Evolutionary conservation across 73 alveolate genomes (phyloP).

Genomic region (Paramecium biaurelia): DNA sequence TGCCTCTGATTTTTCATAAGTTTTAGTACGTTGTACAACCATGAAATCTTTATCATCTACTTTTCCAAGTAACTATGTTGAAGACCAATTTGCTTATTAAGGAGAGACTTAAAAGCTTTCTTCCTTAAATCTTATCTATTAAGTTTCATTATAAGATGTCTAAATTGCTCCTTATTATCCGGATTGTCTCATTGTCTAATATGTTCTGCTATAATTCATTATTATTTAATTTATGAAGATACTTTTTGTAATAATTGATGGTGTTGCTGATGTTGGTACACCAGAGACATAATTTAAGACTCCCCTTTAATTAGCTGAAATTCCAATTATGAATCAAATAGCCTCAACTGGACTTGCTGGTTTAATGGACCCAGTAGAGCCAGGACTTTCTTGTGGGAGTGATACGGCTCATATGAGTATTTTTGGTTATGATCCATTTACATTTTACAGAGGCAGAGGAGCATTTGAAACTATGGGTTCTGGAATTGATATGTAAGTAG

Average conservation of each 20-base stretch:
- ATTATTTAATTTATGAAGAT: slow-evolving; percentile 28
- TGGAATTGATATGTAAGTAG: slow-evolving; percentile 74
- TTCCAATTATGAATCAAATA: slow-evolving; percentile 69
- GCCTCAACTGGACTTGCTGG: slow-evolving; percentile 81
- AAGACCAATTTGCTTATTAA: background rate
- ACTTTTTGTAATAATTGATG: slow-evolving; percentile 77
- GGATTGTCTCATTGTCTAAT: background rate
- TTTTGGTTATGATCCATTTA: slow-evolving; percentile 83
- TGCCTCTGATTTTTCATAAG: background rate
- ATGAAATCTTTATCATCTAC: slow-evolving; percentile 26
- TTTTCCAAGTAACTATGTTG: background rate
- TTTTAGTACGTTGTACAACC: background rate
- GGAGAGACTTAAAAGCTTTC: background rate
- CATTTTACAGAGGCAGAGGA: slow-evolving; percentile 82
- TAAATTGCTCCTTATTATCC: background rate
- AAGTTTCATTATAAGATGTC: background rate
- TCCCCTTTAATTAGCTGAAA: slow-evolving; percentile 66
- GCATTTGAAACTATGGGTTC: slow-evolving; percentile 90
- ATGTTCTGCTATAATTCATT: background rate
- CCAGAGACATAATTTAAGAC: slow-evolving; percentile 64
- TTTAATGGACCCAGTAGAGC: slow-evolving; percentile 85
- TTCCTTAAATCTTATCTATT: background rate
- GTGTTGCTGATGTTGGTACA: slow-evolving; percentile 71
- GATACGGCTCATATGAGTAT: slow-evolving; percentile 89
- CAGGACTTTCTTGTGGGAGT: slow-evolving; percentile 87